Evolutionary conservation across 371 early-diverging fungal species (phyloP), one percentile per base, ranked within the genome.

Genomic region (Syncephalis fuscata): DNA sequence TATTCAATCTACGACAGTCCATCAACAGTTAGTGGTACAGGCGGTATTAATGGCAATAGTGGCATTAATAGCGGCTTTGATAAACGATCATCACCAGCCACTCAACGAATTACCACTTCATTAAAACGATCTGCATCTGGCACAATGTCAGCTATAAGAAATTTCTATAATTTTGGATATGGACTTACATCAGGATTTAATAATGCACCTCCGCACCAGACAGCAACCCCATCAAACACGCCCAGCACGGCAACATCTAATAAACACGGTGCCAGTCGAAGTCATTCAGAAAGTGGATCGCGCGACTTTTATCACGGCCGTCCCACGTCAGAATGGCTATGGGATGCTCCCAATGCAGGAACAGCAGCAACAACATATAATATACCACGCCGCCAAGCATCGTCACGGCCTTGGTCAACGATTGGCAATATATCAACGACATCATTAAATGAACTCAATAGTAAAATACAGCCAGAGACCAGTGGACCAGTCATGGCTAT

Each of bases 81-180:
- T 4, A 22, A 22, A 19, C 42, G 22, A 22, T 41, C 42, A 4
- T 7, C 42, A 22, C 20, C 42, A 8, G 42, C 20, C 8, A 19
- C 42, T 5, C 32, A 32, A 11, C 54, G 54, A 32, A 41, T 60
- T 48, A 54, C 60, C 43, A 58, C 52, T 42, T 60, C 64, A 1
- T 25, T 73, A 45, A 70, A 64, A 51, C 62, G 73, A 1, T 66
- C 66, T 14, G 64, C 70, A 7, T 68, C 67, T 2, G 58, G 65
- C 45, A 57, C 63, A 3, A 54, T 58, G 19, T 60, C 57, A 1
- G 45, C 61, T 16, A 57, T 62, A 48, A 60, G 49, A 21, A 48
- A 48, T 41, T 22, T 52, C 45, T 58, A 54, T 27, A 58, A 53
- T 19, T 56, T 55, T 0, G 59, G 62, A 7, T 56, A 55, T 24